Base-by-base conservation (phyloP, 495 filamentous ascomycete species). In the Lasiosphaeris hirsuta region DNA sequence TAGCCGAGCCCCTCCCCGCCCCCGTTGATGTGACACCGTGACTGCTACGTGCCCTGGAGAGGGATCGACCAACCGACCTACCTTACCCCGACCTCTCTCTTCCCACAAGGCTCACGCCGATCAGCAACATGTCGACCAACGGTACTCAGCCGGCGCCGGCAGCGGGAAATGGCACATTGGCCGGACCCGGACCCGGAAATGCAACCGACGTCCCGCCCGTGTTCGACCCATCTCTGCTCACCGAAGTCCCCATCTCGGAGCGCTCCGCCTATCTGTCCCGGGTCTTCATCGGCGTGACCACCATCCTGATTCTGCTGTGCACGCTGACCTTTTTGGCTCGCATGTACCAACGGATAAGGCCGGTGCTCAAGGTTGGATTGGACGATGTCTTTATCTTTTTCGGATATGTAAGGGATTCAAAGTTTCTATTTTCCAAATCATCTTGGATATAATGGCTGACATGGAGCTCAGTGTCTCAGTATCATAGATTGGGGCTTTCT, bases 141-240 rank as follows among this genome's bases (percentile, higher is more conserved):
- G 23, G 5, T 30, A 30, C 23, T 30, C n/a, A n/a, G n/a, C n/a
- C n/a, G n/a, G n/a, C n/a, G n/a, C n/a, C n/a, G n/a, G n/a, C n/a
- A n/a, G n/a, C n/a, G n/a, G n/a, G n/a, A n/a, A n/a, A n/a, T n/a
- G n/a, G n/a, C n/a, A n/a, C n/a, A n/a, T n/a, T n/a, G n/a, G n/a
- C n/a, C n/a, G n/a, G n/a, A n/a, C n/a, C n/a, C n/a, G 23, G 23
- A 30, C 23, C 23, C 23, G 23, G 23, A 30, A 30, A 30, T 30
- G 23, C 23, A 5, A 30, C 23, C 23, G 23, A 30, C 23, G 5
- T 30, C 23, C 23, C 23, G 23, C 23, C 23, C 23, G 23, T 81
- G 2, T 67, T 75, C 15, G 78, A 73, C 47, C 75, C 84, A 0
- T 78, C 80, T 0, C 74, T 67, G 0, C 73, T 74, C 40, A 75